phyloP scores from a whole-genome alignment of 2,329 filamentous ascomycete genomes.

The Colletotrichum musae region DNA sequence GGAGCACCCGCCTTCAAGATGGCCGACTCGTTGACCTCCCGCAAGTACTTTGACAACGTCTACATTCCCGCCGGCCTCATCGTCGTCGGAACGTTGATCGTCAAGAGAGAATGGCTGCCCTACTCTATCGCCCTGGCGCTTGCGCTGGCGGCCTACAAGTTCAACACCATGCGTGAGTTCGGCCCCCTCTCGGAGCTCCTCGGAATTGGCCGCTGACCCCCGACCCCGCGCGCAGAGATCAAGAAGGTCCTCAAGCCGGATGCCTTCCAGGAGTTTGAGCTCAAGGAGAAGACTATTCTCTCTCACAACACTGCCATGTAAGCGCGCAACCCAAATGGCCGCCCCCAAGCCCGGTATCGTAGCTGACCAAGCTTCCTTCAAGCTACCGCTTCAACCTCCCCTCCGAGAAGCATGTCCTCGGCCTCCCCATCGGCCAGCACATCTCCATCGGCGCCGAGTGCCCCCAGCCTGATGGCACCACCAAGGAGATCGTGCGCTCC shows the following conservation, averaged over 20 bases:
- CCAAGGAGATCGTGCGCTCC: slow-evolving; percentile 89
- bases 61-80: slow-evolving; percentile 88
- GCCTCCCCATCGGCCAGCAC: slow-evolving; percentile 98
- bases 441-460: slow-evolving; percentile 93
- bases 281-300: slow-evolving; percentile 94
- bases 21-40: slow-evolving; percentile 64
- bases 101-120: slow-evolving; percentile 83
- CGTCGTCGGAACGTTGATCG: slow-evolving; percentile 80
- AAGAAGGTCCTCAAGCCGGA: slow-evolving; percentile 89
- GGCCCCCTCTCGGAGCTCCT: slow-evolving; percentile 15
- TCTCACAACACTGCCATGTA: slow-evolving; percentile 99
- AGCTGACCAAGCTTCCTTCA: slow-evolving; percentile 26
- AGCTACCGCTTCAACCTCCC: slow-evolving; percentile 96
- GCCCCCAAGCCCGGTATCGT: background rate
- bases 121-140: slow-evolving; percentile 79
- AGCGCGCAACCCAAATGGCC: slow-evolving; percentile 46
- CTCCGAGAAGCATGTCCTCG: slow-evolving; percentile 83
- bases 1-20: slow-evolving; percentile 34
- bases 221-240: slow-evolving; percentile 66
- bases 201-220: slow-evolving; percentile 31
- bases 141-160: slow-evolving; percentile 78
- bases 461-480: slow-evolving; percentile 75
- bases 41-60: slow-evolving; percentile 81
- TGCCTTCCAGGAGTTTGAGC: slow-evolving; percentile 90
- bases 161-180: slow-evolving; percentile 78